Percentiles rank a stretch among this genome's conserved stretches.
These are phyloP conservation scores for Lophiotrema nucula DNA, from an alignment of 495 filamentous ascomycete genomes.

Conservation along the genomic window DNA sequence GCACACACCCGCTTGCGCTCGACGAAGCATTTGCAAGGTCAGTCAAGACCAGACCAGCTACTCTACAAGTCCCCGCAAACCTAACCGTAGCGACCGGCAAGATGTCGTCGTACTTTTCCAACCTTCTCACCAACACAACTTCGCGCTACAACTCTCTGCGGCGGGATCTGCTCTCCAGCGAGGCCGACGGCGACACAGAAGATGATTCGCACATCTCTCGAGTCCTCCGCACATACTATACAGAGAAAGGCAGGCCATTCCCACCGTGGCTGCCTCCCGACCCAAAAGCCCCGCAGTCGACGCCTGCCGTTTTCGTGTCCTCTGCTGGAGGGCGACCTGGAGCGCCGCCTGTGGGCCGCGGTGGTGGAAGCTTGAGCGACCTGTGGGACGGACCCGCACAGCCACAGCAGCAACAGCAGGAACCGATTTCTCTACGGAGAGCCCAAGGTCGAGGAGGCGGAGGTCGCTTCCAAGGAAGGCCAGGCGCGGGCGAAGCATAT, in stretches of 20 bases:
- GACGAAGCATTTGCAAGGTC: too few species aligned
- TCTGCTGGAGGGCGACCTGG: conserved; percentile 44
- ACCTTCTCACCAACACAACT: conserved; percentile 74
- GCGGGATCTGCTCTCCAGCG: conserved; percentile 70
- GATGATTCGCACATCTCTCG: conserved; percentile 93
- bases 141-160: conserved; percentile 78
- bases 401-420: conserved; percentile 45
- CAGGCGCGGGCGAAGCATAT: conserved; percentile 31
- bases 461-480: conserved; percentile 33
- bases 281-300: conserved; percentile 65
- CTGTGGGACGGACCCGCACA: conserved; percentile 71
- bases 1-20: too few species aligned
- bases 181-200: conserved; percentile 87
- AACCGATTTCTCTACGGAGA: conserved; percentile 57
- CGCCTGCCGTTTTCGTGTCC: conserved; percentile 46
- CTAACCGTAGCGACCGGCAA: too few species aligned
- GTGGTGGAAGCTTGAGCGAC: conserved; percentile 63
- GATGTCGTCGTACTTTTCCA: conserved; percentile 79
- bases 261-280: conserved; percentile 88
- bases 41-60: too few species aligned
- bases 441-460: conserved; percentile 33
- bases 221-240: conserved; percentile 93
- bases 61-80: too few species aligned
- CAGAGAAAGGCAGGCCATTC: conserved; percentile 77
- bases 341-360: conserved; percentile 38